Conservation (phyloP, 2,329 filamentous ascomycete genomes). For the Aspergillus costaricaensis region DNA sequence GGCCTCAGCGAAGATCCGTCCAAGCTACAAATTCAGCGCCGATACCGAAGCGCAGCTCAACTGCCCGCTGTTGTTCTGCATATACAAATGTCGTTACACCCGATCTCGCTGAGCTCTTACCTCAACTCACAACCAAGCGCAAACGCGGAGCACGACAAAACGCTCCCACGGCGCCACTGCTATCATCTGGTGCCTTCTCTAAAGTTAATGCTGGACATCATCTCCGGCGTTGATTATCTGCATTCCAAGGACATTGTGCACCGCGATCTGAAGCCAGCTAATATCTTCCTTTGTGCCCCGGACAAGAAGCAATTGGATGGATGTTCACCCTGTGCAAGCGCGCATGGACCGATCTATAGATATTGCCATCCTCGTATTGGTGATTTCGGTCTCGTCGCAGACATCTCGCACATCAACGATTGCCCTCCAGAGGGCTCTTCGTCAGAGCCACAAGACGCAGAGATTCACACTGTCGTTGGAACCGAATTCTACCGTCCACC, state of each 20-base stretch:
- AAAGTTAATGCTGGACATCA: slow-evolving; percentile 58
- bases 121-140: slow-evolving; percentile 45
- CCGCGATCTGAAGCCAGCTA: slow-evolving; percentile 68
- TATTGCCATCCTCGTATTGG: slow-evolving; percentile 64
- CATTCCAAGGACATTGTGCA: slow-evolving; percentile 64
- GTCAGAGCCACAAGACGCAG: slow-evolving; percentile 19
- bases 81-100: slow-evolving; percentile 69
- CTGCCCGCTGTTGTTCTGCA: slow-evolving; percentile 55
- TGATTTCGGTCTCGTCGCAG: slow-evolving; percentile 67
- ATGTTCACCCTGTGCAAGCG: slow-evolving; percentile 49
- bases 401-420: slow-evolving; percentile 48
- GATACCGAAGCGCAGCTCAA: slow-evolving; percentile 26
- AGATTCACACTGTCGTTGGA: slow-evolving; percentile 53
- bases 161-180: slow-evolving; percentile 54
- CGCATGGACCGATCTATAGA: slow-evolving; percentile 29
- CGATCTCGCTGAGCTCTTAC: slow-evolving; percentile 62
- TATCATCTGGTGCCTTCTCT: slow-evolving; percentile 62
- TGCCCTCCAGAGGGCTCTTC: slow-evolving; percentile 22
- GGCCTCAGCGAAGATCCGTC: slow-evolving; percentile 40
- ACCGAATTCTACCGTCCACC: slow-evolving; percentile 65
- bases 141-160: slow-evolving; percentile 20
- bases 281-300: slow-evolving; percentile 62
- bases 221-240: slow-evolving; percentile 66
- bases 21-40: slow-evolving; percentile 33
- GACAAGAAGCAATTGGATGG: slow-evolving; percentile 50